Conservation (phyloP, 83 land plant genomes). For the Diphasiastrum complanatum region DNA sequence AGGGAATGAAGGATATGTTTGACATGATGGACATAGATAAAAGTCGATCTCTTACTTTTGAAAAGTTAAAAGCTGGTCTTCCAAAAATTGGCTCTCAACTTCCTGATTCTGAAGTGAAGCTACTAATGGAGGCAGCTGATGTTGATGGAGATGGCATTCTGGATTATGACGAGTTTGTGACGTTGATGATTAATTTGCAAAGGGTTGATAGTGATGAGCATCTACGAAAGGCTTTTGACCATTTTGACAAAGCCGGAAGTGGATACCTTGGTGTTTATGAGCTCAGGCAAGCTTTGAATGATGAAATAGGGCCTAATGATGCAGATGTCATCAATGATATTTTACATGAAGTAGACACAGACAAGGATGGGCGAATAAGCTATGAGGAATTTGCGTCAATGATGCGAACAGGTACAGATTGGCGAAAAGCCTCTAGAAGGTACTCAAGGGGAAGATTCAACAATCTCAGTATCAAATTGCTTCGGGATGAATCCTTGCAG, state of each 20-base stretch:
- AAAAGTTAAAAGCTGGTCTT: conserved; percentile 6
- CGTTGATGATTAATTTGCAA: too few species aligned
- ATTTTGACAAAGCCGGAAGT: too few species aligned
- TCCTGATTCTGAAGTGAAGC: not conserved
- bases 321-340: conserved; percentile 5
- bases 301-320: not conserved
- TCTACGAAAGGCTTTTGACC: conserved; percentile 12
- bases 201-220: too few species aligned
- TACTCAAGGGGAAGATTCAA: too few species aligned
- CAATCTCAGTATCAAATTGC: conserved; percentile 4
- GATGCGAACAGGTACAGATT: too few species aligned
- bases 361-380: conserved; percentile 16
- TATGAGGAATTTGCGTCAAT: conserved; percentile 7
- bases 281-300: not conserved
- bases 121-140: conserved; percentile 12
- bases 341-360: conserved; percentile 5
- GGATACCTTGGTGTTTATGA: not conserved
- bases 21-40: conserved; percentile 4
- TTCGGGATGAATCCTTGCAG: conserved; percentile 6
- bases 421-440: too few species aligned
- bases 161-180: too few species aligned
- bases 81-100: conserved; percentile 4
- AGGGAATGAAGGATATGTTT: too few species aligned
- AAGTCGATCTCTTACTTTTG: not conserved
- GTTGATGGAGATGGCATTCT: conserved; percentile 1